These are phyloP conservation scores for Mycocalia duriaeana DNA, from an alignment of 1,284 basidiomycete genomes.

Conservation along the genomic window DNA sequence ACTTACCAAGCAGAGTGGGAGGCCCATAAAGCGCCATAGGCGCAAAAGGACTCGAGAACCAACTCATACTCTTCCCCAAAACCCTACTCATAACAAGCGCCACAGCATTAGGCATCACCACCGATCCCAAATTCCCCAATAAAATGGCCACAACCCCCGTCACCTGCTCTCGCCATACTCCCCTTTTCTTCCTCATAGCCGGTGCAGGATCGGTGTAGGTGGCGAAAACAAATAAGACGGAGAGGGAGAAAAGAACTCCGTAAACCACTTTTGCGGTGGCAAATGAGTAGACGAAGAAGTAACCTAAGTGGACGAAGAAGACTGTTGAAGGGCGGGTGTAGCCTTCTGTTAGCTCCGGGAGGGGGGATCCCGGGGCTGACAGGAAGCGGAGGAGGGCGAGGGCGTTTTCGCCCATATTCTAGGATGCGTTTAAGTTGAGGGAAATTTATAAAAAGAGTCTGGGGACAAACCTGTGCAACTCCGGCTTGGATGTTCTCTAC, in stretches of 20 bases:
- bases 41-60: slow-evolving; percentile 77
- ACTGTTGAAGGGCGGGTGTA: slow-evolving; percentile 62
- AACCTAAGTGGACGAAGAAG: slow-evolving; percentile 73
- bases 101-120: slow-evolving; percentile 66
- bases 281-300: slow-evolving; percentile 74
- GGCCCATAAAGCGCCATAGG: slow-evolving; percentile 78
- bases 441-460: background rate
- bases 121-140: slow-evolving; percentile 49
- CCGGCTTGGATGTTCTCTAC: slow-evolving; percentile 81
- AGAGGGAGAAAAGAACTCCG: slow-evolving; percentile 41
- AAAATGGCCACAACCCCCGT: slow-evolving; percentile 40
- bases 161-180: slow-evolving; percentile 34
- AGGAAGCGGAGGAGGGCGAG: slow-evolving; percentile 81
- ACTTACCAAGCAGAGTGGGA: slow-evolving; percentile 59
- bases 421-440: slow-evolving; percentile 8
- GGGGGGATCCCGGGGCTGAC: slow-evolving; percentile 60
- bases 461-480: slow-evolving; percentile 52
- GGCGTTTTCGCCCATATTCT: slow-evolving; percentile 92
- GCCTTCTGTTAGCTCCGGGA: slow-evolving; percentile 55
- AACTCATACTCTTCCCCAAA: slow-evolving; percentile 67
- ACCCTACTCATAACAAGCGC: slow-evolving; percentile 68
- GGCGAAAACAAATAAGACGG: slow-evolving; percentile 39
- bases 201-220: slow-evolving; percentile 28
- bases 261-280: slow-evolving; percentile 71
- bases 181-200: slow-evolving; percentile 28